Evolutionary conservation across 2,329 filamentous ascomycete species (phyloP).

Genomic region (Herpotrichia juniperi): DNA sequence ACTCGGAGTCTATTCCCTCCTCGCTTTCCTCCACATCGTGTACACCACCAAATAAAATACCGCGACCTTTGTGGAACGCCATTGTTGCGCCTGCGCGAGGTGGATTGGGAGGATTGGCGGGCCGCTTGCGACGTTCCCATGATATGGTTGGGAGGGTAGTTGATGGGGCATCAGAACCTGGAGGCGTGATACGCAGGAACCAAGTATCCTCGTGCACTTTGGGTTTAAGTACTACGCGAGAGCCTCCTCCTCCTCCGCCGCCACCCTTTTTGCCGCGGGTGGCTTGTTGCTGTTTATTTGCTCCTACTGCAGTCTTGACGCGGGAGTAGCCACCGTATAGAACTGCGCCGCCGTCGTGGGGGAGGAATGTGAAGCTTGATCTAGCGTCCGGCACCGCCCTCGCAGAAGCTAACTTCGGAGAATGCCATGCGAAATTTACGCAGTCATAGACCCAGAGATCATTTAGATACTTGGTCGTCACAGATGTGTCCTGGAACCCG

Average conservation of each 20-base stretch:
- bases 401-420: slow-evolving; percentile 74
- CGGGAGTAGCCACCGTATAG: slow-evolving; percentile 93
- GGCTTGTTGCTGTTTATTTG: slow-evolving; percentile 63
- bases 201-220: slow-evolving; percentile 95
- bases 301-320: slow-evolving; percentile 70
- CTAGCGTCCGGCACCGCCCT: slow-evolving; percentile 88
- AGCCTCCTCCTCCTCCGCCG: slow-evolving; percentile 62
- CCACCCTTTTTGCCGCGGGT: slow-evolving; percentile 47
- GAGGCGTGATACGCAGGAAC: slow-evolving; percentile 81
- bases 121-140: slow-evolving; percentile 93
- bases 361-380: slow-evolving; percentile 89
- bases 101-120: slow-evolving; percentile 85
- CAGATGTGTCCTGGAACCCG: slow-evolving; percentile 95
- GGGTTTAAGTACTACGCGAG: slow-evolving; percentile 79
- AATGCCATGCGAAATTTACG: slow-evolving; percentile 82
- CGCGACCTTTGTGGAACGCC: slow-evolving; percentile 90
- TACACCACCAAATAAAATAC: slow-evolving; percentile 92
- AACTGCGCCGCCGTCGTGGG: slow-evolving; percentile 87
- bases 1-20: slow-evolving; percentile 95
- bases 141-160: slow-evolving; percentile 74
- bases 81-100: slow-evolving; percentile 88
- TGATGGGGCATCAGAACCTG: slow-evolving; percentile 68
- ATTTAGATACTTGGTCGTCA: slow-evolving; percentile 90
- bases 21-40: slow-evolving; percentile 91
- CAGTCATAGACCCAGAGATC: slow-evolving; percentile 98